A percentile compares a stretch with the other conserved stretches of the same genome.
Conservation (phyloP, 1,139 yeast genomes). For the Cylindricascospora bacillispora region DNA sequence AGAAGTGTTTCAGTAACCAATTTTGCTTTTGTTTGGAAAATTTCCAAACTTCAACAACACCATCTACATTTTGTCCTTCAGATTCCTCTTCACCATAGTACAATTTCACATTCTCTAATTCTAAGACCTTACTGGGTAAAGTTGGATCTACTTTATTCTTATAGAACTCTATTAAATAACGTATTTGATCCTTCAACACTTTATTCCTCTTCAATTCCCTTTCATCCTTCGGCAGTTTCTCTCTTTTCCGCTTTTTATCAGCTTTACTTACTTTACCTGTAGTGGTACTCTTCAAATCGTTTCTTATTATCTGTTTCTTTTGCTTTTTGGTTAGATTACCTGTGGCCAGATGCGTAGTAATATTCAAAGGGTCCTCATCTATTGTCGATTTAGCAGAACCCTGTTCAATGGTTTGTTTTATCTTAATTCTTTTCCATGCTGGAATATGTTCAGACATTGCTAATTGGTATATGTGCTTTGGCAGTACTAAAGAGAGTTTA, state of each 20-base stretch:
- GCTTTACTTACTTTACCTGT: constrained; percentile 3
- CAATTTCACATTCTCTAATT: constrained; percentile 14
- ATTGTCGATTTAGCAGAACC: not conserved
- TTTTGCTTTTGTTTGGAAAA: constrained; percentile 90
- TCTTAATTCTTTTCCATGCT: constrained; percentile 85
- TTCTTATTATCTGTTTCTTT: constrained; percentile 34
- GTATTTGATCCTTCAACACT: constrained; percentile 57
- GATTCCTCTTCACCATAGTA: constrained; percentile 11
- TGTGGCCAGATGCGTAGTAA: constrained; percentile 34
- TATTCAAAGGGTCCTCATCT: constrained; percentile 26
- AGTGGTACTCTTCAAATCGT: constrained; percentile 13
- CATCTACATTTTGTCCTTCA: constrained; percentile 8
- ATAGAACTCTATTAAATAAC: constrained; percentile 54
- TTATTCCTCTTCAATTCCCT: constrained; percentile 28
- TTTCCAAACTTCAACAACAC: constrained; percentile 46
- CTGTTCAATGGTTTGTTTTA: constrained; percentile 27
- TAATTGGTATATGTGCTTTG: too few relatives aligned
- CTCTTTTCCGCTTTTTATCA: constrained; percentile 38
- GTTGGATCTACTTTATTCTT: constrained; percentile 36
- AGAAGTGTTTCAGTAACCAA: constrained; percentile 70
- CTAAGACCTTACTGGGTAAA: constrained; percentile 15
- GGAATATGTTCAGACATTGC: constrained; percentile 40
- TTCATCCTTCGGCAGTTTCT: constrained; percentile 62
- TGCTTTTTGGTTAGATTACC: constrained; percentile 36
- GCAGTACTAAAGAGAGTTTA: not conserved